Conservation (phyloP, 441 rosid genomes). For the Biscutella laevigata region DNA sequence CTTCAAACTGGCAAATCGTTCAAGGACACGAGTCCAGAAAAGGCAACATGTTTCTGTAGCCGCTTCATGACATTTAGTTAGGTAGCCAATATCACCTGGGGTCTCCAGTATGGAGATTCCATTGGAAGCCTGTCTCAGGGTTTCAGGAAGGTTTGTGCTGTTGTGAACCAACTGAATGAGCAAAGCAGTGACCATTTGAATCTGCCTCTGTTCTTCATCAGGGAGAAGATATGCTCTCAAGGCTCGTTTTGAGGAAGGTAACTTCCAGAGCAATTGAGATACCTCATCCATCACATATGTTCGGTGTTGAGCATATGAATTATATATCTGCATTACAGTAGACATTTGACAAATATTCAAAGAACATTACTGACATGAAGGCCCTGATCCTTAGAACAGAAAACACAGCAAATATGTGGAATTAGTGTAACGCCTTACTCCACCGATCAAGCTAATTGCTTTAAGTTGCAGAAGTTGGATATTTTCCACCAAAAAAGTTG, state of each 20-base stretch:
- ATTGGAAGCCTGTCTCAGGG: constrained; percentile 53
- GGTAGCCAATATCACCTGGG: constrained; percentile 62
- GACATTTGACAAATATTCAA: constrained; percentile 6
- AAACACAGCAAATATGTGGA: neutral
- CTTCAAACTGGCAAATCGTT: constrained; percentile 79
- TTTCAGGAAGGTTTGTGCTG: constrained; percentile 86
- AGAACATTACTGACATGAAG: constrained; percentile 10
- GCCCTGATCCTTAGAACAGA: neutral
- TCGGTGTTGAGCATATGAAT: constrained; percentile 80
- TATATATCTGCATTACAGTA: constrained; percentile 67
- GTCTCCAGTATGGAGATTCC: constrained; percentile 56
- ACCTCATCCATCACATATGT: constrained; percentile 78
- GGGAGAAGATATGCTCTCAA: constrained; percentile 82
- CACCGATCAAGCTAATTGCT: constrained; percentile 75
- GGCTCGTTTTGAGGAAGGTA: constrained; percentile 83
- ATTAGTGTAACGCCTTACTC: constrained; percentile 44
- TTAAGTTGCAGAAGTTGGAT: constrained; percentile 94
- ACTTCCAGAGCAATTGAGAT: constrained; percentile 80
- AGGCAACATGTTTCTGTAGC: constrained; percentile 86
- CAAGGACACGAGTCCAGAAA: constrained; percentile 95
- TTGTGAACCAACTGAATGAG: constrained; percentile 91
- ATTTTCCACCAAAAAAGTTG: constrained; percentile 93
- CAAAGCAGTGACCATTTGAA: constrained; percentile 93
- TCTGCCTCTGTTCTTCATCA: constrained; percentile 98
- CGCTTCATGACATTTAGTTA: constrained; percentile 71